Base-by-base conservation (phyloP, 345 rosid species). In the Salix dunnii region DNA sequence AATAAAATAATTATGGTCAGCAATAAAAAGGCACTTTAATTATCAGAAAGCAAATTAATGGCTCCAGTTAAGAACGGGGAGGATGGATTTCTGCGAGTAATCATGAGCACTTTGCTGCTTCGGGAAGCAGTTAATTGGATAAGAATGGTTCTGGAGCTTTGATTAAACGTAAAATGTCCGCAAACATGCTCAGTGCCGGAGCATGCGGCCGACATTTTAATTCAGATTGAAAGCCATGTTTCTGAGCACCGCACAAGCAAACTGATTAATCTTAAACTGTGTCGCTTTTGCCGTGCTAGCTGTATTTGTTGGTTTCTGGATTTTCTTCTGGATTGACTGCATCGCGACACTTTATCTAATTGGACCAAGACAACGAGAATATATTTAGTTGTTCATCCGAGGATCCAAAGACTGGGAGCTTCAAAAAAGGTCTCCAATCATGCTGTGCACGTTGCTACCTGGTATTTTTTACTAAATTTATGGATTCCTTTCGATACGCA, bases 371-470 rank as follows among this genome's bases (percentile, higher is more conserved):
- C 60, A 72, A 0, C 6, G 21, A 35, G 64, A 72, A 46, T 78
- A 49, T 25, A 53, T 53, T 27, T 31, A 30, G 28, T 46, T 71
- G 72, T 53, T 30, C 64, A 33, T 33, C 17, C 28, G 75, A 61
- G 76, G 71, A 76, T 35, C 55, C 67, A 72, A 60, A 73, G 65
- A 27, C 16, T 4, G n/a, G 17, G 60, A 13, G 64, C 67, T n/a
- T 13, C 53, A 31, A 10, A n/a, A 3, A 65, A 68, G 21, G 66
- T 35, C 60, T 74, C 64, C 83, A 75, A 77, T 86, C 51, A 86
- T 84, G 85, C n/a, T 58, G n/a, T 31, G 81, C 89, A 86, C 82
- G 85, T 83, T 67, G 66, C 23, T 58, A 2, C 43, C 43, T 33
- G 35, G 35, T 33, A n/a, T 33, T 33, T 31, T 33, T 33, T 33